Conservation (phyloP, 2,329 filamentous ascomycete species). For the Camillea tinctor region DNA sequence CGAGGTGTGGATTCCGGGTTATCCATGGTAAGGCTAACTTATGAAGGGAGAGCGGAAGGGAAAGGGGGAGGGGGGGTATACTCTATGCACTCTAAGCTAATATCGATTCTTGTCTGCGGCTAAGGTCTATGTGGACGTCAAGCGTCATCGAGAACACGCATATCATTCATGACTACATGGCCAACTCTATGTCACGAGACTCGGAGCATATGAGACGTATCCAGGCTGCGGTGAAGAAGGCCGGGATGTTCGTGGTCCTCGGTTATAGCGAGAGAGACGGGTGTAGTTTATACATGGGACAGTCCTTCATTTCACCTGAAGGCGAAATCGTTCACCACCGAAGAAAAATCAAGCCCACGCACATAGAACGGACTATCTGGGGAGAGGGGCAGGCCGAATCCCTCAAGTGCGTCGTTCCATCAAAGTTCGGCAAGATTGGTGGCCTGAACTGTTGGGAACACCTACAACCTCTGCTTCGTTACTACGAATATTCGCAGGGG, state of each 20-base stretch:
- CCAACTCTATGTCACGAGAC: conserved; percentile 34
- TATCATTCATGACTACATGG: conserved; percentile 35
- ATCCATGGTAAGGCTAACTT: conserved; percentile 42
- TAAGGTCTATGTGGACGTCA: conserved; percentile 38
- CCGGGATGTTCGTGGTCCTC: conserved; percentile 45
- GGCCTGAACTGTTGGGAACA: conserved; percentile 59
- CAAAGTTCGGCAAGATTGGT: conserved; percentile 50
- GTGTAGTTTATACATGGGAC: conserved; percentile 46
- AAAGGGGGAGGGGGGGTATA: background rate
- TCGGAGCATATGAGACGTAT: conserved; percentile 45
- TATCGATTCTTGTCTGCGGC: conserved; percentile 21
- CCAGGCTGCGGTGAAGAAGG: conserved; percentile 39
- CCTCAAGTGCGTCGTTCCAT: conserved; percentile 50
- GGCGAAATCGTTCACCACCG: conserved; percentile 46
- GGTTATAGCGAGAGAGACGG: conserved; percentile 50
- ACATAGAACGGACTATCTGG: conserved; percentile 48
- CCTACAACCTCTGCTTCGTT: conserved; percentile 49
- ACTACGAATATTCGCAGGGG: conserved; percentile 36
- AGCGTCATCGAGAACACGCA: conserved; percentile 42
- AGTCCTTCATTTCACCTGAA: conserved; percentile 50
- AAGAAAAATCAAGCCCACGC: conserved; percentile 51
- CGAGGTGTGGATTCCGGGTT: conserved; percentile 55
- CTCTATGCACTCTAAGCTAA: conserved; percentile 14
- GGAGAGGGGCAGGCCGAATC: conserved; percentile 57
- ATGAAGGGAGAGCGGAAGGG: background rate